Evolutionary conservation across 352 stramenopile species (phyloP), one percentile per base, ranked within the genome.

Genomic region (Pythium folliculosum): DNA sequence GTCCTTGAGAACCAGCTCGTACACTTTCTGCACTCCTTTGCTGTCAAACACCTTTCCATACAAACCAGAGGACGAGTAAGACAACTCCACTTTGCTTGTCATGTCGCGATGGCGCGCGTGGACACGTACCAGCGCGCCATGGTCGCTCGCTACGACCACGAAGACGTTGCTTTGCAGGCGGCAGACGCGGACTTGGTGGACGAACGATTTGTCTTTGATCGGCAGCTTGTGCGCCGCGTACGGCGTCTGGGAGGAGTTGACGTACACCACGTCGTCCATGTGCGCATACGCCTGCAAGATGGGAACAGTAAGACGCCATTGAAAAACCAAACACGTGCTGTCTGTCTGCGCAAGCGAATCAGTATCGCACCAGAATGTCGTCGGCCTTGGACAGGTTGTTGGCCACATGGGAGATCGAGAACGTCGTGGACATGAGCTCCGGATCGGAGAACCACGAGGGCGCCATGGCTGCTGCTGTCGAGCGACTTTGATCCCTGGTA

Each of bases 161-260:
- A 89, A 71, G 25, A 73, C 60, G 6, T 73, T 67, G 45, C 67
- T 63, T 5, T 84, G 75, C 0, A 92, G 60, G 19, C 63, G 51
- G 57, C 80, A 91, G 53, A 92, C 71, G 45, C 81, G 82, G 47
- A 88, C 82, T 81, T 92, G 82, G 98, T 75, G 68, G 25, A 75
- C 68, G 25, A 66, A 67, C 21, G 63, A 32, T 43, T 75, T 75
- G 27, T 71, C 69, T 38, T 65, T 67, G 35, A 72, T 67, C 21
- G 64, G 64, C 30, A 75, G 63, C 45, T 75, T 75, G 59, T 71
- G 63, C 7, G 60, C 61, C n/a, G 49, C 22, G 56, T 60, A 75
- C 8, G 69, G 69, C 40, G 52, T 60, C 23, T 75, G 69, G 10
- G 44, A 53, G 5, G 69, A 38, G 49, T 72, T 69, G 21, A 75